Conservation (phyloP, 176 grass and related monocot genomes). For the Avena sativa region DNA sequence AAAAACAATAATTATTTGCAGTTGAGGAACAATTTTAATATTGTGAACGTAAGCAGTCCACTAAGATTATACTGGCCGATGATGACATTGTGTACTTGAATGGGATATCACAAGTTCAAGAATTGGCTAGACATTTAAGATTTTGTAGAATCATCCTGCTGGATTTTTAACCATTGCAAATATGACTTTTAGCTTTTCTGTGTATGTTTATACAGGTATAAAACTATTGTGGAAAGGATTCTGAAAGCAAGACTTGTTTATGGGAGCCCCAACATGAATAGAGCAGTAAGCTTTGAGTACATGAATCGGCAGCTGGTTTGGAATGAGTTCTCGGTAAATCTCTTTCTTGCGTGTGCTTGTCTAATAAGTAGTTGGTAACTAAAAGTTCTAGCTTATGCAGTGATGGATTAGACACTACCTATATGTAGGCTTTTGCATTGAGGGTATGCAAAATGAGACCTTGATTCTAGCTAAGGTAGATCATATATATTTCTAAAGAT, state of each 20-base stretch:
- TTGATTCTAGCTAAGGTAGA: conserved; percentile 17
- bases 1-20: neutral
- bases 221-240: conserved; percentile 90
- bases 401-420: conserved; percentile 3
- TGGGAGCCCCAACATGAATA: conserved; percentile 94
- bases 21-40: conserved; percentile 15
- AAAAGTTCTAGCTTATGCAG: conserved; percentile 1
- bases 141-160: conserved; percentile 4
- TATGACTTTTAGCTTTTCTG: conserved; percentile 36
- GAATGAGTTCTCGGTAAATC: conserved; percentile 97
- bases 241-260: conserved; percentile 97
- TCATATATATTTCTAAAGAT: neutral
- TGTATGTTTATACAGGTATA: conserved; percentile 74
- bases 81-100: neutral
- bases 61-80: conserved; percentile 2
- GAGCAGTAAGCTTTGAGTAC: conserved; percentile 98
- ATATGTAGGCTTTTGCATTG: neutral
- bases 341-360: conserved; percentile 37
- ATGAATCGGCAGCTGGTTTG: conserved; percentile 99
- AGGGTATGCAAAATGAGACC: neutral
- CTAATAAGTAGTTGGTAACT: conserved; percentile 26
- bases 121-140: neutral
- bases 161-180: neutral
- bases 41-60: conserved; percentile 6
- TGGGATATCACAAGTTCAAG: conserved; percentile 15